Base-by-base conservation (phyloP, 495 filamentous ascomycete genomes). In the Rusavskia elegans region DNA sequence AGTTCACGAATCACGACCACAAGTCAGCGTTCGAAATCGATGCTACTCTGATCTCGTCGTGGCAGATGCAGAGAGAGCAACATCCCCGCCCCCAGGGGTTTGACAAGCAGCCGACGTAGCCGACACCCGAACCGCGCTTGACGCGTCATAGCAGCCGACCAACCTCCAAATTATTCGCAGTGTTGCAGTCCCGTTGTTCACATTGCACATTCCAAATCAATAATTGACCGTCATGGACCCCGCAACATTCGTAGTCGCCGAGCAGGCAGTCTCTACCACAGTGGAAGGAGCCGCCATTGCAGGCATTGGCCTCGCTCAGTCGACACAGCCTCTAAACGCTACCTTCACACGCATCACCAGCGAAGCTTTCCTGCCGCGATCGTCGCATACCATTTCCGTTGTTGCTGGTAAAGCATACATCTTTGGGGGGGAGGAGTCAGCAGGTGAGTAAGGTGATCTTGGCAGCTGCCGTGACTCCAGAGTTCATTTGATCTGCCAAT, bases 351-450 rank as follows among this genome's bases (percentile, higher is more conserved):
- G 67, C 37, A 62, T 73, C 39, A 62, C 64, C 2, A 61, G 53
- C 49, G 55, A 63, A 13, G 56, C 62, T 13, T 70, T 68, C 9
- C 64, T 79, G 19, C 61, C 61, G 35, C 65, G 75, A 44, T 68
- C 68, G 5, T 55, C 68, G 45, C 72, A 78, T 59, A 67, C 69
- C 10, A 59, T 77, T 38, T 73, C 68, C 21, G 61, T 74, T 19
- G 57, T 75, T 48, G 56, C 56, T 39, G 61, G 71, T 54, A 73
- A 70, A 45, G 68, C 69, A 5, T 72, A 75, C 61, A 67, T 79
- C 49, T 77, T 76, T 54, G 76, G 76, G 13, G 76, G 76, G 52
- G 55, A 64, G 35, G 65, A 63, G 5, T 59, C 54, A 29, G 55
- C 57, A 0, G 64, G 64, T 27, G 56, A 66, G 14, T 30, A 30